Evolutionary conservation across 306 rosid species (phyloP), one percentile per base, ranked within the genome.

Genomic region (Vachellia pachyceras): DNA sequence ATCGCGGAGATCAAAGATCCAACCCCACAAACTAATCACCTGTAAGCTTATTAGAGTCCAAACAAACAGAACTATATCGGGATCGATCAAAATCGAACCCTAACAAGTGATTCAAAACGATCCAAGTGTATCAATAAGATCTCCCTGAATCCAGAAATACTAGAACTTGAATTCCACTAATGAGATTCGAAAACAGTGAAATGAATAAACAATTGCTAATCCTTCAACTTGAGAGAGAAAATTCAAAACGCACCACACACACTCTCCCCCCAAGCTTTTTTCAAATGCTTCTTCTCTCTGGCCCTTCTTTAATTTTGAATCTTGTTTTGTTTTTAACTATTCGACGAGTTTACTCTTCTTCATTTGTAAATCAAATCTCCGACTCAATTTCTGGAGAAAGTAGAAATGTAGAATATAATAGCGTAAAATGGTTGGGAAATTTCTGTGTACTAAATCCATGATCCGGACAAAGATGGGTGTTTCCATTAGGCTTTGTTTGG

Each of bases 31-130:
- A 23, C 7, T 11, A 14, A 23, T n/a, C 13, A 8, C 10, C 3
- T 41, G 25, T 47, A 17, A 74, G 22, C 77, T 73, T 7, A 75
- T 60, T 13, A 23, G 82, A 75, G 68, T 40, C 71, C 49, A 22
- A 70, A 11, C 23, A 50, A 45, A 0, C 0, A 42, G n/a, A 69
- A 35, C 8, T 13, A 10, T 52, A 23, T 39, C 74, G 72, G 78
- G 83, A 83, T 81, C 89, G 85, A 86, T 83, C 79, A 83, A 42
- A 81, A 84, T 77, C 87, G 84, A 87, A 81, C 85, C 87, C 90
- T 79, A 84, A 75, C 77, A 9, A 52, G 65, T 42, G 72, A 55
- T 46, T 15, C 29, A 79, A 18, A 50, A 22, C 84, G 87, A 84
- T 81, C 87, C 78, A 79, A 45, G 40, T 46, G 35, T 70, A 35